These are phyloP conservation scores for Raphanus sativus DNA, from an alignment of 345 rosid genomes.

Conservation along the genomic window DNA sequence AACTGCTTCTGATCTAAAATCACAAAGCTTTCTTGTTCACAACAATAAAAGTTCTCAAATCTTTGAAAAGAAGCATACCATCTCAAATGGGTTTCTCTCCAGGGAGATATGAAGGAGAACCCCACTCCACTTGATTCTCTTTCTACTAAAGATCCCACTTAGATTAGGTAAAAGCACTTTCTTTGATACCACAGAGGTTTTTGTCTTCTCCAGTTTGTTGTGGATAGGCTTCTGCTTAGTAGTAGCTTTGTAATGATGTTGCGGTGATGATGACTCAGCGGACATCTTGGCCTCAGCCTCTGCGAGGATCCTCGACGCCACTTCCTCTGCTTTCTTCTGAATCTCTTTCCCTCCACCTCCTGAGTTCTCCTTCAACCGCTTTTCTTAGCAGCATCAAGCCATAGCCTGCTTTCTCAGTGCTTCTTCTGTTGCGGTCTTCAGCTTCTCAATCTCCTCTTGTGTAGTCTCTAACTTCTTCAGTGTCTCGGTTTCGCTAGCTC, in stretches of 20 bases:
- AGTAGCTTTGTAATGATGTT: conserved; percentile 47
- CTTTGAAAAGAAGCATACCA: neutral
- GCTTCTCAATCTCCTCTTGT: conserved; percentile 72
- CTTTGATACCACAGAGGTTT: conserved; percentile 53
- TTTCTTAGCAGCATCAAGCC: conserved; percentile 91
- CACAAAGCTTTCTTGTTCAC: conserved; percentile 13
- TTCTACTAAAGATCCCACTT: conserved; percentile 70
- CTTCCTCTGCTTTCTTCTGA: conserved; percentile 87
- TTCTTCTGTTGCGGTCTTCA: conserved; percentile 62
- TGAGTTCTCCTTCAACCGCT: conserved; percentile 93
- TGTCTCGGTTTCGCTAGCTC: conserved; percentile 88
- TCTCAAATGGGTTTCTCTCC: conserved; percentile 63
- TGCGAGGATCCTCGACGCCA: conserved; percentile 70
- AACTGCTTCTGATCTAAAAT: conserved; percentile 25
- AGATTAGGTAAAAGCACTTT: conserved; percentile 62
- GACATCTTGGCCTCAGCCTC: conserved; percentile 58
- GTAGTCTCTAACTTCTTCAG: conserved; percentile 68
- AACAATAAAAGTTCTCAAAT: conserved; percentile 23
- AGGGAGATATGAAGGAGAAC: conserved; percentile 76
- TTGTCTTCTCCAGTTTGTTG: conserved; percentile 61
- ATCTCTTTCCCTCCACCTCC: conserved; percentile 85
- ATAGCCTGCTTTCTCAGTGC: conserved; percentile 83
- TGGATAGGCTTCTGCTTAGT: conserved; percentile 50
- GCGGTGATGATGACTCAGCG: conserved; percentile 64
- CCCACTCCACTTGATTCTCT: conserved; percentile 83